Evolutionary conservation across 352 stramenopile species (phyloP), one percentile per base, ranked within the genome.

Genomic region (Phytopythium vexans): DNA sequence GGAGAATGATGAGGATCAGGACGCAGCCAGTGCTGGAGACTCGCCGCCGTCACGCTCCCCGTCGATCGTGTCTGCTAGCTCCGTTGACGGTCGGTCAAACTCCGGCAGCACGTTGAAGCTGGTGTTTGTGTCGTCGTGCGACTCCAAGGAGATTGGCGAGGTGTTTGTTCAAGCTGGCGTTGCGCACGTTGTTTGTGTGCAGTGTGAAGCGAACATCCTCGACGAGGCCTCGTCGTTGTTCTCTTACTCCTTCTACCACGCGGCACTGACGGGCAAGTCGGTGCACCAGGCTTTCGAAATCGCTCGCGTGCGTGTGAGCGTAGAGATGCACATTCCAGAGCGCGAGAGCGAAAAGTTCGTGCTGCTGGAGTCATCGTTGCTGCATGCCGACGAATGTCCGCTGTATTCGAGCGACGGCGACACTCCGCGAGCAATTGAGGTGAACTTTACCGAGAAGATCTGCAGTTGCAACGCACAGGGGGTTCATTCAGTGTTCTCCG

Each of bases 121-220:
- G 16, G 79, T 92, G 5, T 89, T 92, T 55, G 82, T 92, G 37
- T 92, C 82, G 31, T 90, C 79, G 1, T 92, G 82, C 54, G 75
- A 92, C 48, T 92, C 82, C 11, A 70, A 59, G 27, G 79, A 88
- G 46, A 78, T 92, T n/a, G 82, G 82, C 34, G 75, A 83, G 53
- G 79, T 92, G 6, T 92, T 92, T 46, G 81, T 92, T 31, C 73
- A 86, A 49, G 82, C 82, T 4, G 82, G 82, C 4, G 82, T 90
- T 6, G 65, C 76, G 6, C 80, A 92, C 54, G 82, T 92, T 39
- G 82, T 92, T 21, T 92, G 82, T 46, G 82, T 89, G 31, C 69
- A 74, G n/a, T 87, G 73, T 33, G 74, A 86, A 31, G 72, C 82
- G 21, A 68, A 75, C 31, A 56, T 92, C 21, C 63, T 92, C 4